phyloP scores from a whole-genome alignment of 768 basidiomycete species.

The Russula lepida region DNA sequence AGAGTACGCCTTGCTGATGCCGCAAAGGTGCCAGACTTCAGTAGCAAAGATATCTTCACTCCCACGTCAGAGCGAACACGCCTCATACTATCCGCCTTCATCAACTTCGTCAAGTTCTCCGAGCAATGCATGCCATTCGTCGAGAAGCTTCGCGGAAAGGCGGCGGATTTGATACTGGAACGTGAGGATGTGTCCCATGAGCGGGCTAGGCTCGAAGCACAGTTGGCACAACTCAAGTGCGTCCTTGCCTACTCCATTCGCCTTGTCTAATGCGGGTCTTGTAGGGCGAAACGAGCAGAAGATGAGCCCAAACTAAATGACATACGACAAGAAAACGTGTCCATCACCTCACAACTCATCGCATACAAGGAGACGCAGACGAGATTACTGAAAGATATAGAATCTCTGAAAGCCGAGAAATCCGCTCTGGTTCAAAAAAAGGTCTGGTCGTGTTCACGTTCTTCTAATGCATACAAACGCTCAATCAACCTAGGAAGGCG shows the following conservation, averaged over 20 bases:
- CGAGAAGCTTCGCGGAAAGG: slow-evolving; percentile 51
- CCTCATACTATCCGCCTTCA: slow-evolving; percentile 73
- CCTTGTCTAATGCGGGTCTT: neutral
- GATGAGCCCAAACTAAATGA: slow-evolving; percentile 62
- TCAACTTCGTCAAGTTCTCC: slow-evolving; percentile 89
- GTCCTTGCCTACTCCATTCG: slow-evolving; percentile 14
- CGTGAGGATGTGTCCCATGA: slow-evolving; percentile 49
- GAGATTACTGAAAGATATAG: slow-evolving; percentile 53
- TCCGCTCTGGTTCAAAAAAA: slow-evolving; percentile 53
- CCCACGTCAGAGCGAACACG: slow-evolving; percentile 73
- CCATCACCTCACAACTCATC: slow-evolving; percentile 56
- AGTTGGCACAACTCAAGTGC: slow-evolving; percentile 50
- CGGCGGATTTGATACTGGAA: slow-evolving; percentile 48
- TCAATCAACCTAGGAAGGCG: slow-evolving; percentile 39
- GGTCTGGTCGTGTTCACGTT: slow-evolving; percentile 29
- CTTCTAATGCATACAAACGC: neutral
- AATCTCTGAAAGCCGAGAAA: slow-evolving; percentile 66
- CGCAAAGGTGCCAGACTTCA: slow-evolving; percentile 71
- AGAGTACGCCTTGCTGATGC: slow-evolving; percentile 66
- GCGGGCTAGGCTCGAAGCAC: slow-evolving; percentile 40
- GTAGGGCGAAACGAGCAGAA: slow-evolving; percentile 53
- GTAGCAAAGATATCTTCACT: slow-evolving; percentile 57
- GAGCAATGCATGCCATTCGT: slow-evolving; percentile 63
- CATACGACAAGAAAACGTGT: slow-evolving; percentile 50
- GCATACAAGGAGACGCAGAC: slow-evolving; percentile 60